Evolutionary conservation across 2,329 filamentous ascomycete species (phyloP).

Genomic region (Fusarium compactum): DNA sequence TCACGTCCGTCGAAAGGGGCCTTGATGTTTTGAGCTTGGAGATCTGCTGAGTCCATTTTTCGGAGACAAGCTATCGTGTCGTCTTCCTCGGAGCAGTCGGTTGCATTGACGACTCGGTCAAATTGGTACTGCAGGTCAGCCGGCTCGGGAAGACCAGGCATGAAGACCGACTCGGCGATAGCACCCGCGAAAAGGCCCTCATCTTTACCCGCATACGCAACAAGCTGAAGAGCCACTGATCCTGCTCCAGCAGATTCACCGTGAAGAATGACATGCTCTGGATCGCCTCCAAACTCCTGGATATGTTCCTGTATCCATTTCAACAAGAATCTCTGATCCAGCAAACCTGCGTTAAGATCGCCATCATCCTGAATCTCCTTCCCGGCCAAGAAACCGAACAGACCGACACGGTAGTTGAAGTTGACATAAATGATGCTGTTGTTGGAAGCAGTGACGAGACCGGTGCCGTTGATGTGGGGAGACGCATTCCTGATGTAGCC

Average conservation of each 20-base stretch:
- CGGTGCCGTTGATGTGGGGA: constrained; percentile 63
- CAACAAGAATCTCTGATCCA: constrained; percentile 72
- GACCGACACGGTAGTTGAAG: constrained; percentile 73
- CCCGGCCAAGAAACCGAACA: constrained; percentile 72
- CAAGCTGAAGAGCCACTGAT: constrained; percentile 66
- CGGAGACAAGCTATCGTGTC: constrained; percentile 59
- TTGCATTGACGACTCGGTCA: constrained; percentile 52
- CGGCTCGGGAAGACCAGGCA: constrained; percentile 60
- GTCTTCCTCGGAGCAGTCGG: constrained; percentile 51
- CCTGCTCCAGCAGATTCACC: constrained; percentile 72
- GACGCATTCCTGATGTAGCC: constrained; percentile 63
- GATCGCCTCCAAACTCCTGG: constrained; percentile 68
- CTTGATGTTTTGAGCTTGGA: constrained; percentile 58
- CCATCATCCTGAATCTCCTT: constrained; percentile 66
- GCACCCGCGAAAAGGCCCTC: constrained; percentile 61
- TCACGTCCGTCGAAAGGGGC: constrained; percentile 55
- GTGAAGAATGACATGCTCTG: constrained; percentile 69
- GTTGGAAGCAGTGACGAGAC: constrained; percentile 59
- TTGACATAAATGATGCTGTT: constrained; percentile 66
- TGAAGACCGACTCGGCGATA: constrained; percentile 62
- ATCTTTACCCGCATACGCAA: constrained; percentile 59
- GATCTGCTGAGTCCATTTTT: constrained; percentile 45
- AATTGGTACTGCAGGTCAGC: constrained; percentile 63
- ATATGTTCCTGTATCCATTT: constrained; percentile 73
- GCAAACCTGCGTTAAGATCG: constrained; percentile 71